Percentiles rank a stretch among this genome's conserved stretches.
phyloP scores from a whole-genome alignment of 257 asterid genomes.

The Primulina huaijiensis region DNA sequence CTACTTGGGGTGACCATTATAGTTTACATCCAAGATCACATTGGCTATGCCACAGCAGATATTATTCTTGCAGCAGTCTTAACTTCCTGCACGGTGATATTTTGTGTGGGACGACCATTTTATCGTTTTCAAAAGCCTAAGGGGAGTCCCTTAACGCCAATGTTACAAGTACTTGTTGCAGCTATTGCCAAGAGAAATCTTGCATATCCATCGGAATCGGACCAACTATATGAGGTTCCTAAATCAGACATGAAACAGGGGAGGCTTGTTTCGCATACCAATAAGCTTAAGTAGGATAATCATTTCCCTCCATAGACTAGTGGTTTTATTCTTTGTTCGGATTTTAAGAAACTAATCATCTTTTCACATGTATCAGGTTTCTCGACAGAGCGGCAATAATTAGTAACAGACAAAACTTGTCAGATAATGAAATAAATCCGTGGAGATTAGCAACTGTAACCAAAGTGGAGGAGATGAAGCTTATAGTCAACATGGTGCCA shows the following conservation, averaged over 20 bases:
- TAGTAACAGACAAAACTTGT: slow-evolving; percentile 29
- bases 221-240: slow-evolving; percentile 57
- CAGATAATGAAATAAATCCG: slow-evolving; percentile 33
- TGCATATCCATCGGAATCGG: slow-evolving; percentile 37
- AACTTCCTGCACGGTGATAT: slow-evolving; percentile 41
- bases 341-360: not conserved
- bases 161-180: slow-evolving; percentile 64
- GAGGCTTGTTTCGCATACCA: slow-evolving; percentile 65
- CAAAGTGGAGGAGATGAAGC: slow-evolving; percentile 66
- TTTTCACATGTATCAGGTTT: slow-evolving; percentile 43
- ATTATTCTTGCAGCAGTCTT: slow-evolving; percentile 53
- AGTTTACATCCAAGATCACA: slow-evolving; percentile 62
- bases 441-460: slow-evolving; percentile 66
- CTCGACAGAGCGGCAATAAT: slow-evolving; percentile 82
- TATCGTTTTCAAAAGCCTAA: slow-evolving; percentile 54
- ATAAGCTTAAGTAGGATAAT: slow-evolving; percentile 49
- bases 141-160: slow-evolving; percentile 77
- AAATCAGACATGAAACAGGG: slow-evolving; percentile 36
- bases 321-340: not conserved
- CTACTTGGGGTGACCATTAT: slow-evolving; percentile 62
- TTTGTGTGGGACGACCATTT: slow-evolving; percentile 52
- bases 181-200: slow-evolving; percentile 62
- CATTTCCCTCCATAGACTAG: not conserved
- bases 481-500: slow-evolving; percentile 61
- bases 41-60: slow-evolving; percentile 78